phyloP scores from a whole-genome alignment of 768 basidiomycete species.

The Ramaria sp. region DNA sequence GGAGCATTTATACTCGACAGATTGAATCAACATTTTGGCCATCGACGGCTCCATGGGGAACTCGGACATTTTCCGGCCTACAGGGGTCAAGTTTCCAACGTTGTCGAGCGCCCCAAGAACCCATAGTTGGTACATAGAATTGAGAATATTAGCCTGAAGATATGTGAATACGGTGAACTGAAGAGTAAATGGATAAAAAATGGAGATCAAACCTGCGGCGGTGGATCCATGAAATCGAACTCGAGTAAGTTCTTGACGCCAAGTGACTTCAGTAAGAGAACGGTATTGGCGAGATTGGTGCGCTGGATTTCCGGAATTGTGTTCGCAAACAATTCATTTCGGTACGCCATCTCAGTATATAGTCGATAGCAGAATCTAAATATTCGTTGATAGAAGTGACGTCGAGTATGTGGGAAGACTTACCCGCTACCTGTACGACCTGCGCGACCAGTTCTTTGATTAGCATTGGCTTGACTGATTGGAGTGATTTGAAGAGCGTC shows the following conservation, averaged over 20 bases:
- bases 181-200: constrained; percentile 1
- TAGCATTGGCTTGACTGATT: constrained; percentile 97
- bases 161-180: background rate
- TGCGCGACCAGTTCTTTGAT: constrained; percentile 91
- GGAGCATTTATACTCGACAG: constrained; percentile 89
- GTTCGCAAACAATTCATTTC: constrained; percentile 91
- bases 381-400: constrained; percentile 5
- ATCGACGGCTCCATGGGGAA: constrained; percentile 99
- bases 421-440: constrained; percentile 94
- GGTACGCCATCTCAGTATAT: constrained; percentile 93
- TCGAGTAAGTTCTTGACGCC: constrained; percentile 96
- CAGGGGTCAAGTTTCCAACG: constrained; percentile 86
- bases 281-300: constrained; percentile 96
- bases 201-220: constrained; percentile 66
- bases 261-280: constrained; percentile 85
- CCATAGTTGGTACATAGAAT: constrained; percentile 99
- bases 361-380: constrained; percentile 90
- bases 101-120: constrained; percentile 96
- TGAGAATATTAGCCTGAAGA: constrained; percentile 82
- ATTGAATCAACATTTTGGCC: constrained; percentile 97
- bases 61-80: constrained; percentile 95
- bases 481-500: constrained; percentile 98
- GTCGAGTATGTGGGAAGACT: constrained; percentile 18
- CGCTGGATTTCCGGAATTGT: constrained; percentile 98
- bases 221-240: constrained; percentile 99